Evolutionary conservation across 1,284 basidiomycete genomes (phyloP), one percentile per base, ranked within the genome.

Genomic region (Ceratobasidium sp.): DNA sequence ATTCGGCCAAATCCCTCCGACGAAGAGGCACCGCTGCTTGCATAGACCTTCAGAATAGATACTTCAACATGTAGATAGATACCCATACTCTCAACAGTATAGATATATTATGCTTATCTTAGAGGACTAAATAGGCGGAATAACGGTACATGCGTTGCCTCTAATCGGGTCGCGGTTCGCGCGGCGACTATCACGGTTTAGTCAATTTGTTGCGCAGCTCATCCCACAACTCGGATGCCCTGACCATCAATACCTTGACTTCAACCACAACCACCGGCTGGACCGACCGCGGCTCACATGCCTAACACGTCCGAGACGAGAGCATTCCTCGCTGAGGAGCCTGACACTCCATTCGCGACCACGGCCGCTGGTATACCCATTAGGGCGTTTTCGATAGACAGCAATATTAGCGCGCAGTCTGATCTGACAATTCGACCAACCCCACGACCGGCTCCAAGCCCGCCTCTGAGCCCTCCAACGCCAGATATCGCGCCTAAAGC

Each of bases 21-120:
- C n/a, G 62, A 65, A 27, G 62, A 65, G 5, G 29, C 62, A 22
- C 62, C 49, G 20, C 29, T 54, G 49, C 35, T 65, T 6, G 35
- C 47, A 32, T 65, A 31, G 27, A n/a, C 15, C n/a, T 6, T 22
- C 10, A n/a, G n/a, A n/a, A n/a, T 47, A 12, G 45, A 15, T 7
- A 47, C 45, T 20, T 47, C 20, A 47, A 22, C 45, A 20, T 47
- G 10, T 47, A n/a, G 45, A 15, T 47, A 12, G 13, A 47, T 47
- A 47, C 45, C 20, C 20, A 47, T 47, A 47, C 20, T 47, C 20
- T 47, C 20, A 20, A 47, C 20, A 22, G 20, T 47, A 47, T 47
- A n/a, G 45, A 12, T 12, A 7, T 22, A 47, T 6, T 27, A 4
- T 50, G 15, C 6, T 50, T 6, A 27, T 6, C 15, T 5, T 50